Conservation (phyloP, 805 yeast genomes). For the Ogataea siamensis region DNA sequence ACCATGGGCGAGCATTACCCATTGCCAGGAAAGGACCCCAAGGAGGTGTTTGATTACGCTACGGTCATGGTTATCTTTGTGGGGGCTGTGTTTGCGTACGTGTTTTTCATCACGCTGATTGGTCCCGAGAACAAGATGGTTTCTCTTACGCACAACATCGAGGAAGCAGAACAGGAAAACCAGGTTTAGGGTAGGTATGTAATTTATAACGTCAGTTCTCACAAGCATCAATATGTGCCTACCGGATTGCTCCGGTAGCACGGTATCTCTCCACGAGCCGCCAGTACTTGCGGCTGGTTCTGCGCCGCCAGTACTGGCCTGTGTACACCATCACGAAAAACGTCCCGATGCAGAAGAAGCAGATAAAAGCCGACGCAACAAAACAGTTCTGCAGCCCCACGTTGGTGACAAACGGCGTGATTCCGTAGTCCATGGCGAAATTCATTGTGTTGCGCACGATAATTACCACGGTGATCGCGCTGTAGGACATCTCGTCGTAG, state of each 20-base stretch:
- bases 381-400: conserved; percentile 56
- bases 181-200: neutral
- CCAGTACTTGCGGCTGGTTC: conserved; percentile 36
- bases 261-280: conserved; percentile 28
- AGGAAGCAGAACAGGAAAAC: conserved; percentile 16
- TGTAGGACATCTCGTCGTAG: conserved; percentile 52
- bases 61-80: conserved; percentile 65
- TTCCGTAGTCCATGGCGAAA: conserved; percentile 59
- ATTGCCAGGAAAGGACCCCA: neutral
- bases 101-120: conserved; percentile 46
- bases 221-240: too few species aligned
- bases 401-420: conserved; percentile 54
- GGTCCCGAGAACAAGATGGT: conserved; percentile 57
- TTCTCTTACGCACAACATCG: conserved; percentile 19
- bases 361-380: conserved; percentile 53
- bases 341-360: conserved; percentile 45
- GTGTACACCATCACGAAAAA: conserved; percentile 40
- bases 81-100: conserved; percentile 58
- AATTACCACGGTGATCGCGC: conserved; percentile 54
- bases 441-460: conserved; percentile 57
- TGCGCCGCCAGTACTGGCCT: conserved; percentile 38
- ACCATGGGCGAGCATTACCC: conserved; percentile 60
- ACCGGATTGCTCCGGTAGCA: conserved; percentile 2
- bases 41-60: conserved; percentile 41
- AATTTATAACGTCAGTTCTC: too few species aligned